phyloP scores from a whole-genome alignment of 225 moss, liverwort and hornwort species.

The Physcomitrellopsis africana region DNA sequence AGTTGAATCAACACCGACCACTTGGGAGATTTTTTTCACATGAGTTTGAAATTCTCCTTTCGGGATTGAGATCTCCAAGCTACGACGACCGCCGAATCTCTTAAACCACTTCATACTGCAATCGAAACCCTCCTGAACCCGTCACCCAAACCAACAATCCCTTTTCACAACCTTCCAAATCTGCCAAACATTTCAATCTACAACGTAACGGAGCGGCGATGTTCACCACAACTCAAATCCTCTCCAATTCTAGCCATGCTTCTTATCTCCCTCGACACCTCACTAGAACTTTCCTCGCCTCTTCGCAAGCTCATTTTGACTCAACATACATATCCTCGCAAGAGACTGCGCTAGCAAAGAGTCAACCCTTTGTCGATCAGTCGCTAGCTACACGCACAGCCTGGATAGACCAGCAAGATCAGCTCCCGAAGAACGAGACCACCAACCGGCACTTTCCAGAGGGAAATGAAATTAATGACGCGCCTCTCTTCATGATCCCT shows the following conservation, averaged over 20 bases:
- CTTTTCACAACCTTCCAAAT: background rate
- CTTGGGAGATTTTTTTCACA: constrained; percentile 24
- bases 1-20: constrained; percentile 25
- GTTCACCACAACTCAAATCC: no score
- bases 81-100: constrained; percentile 19
- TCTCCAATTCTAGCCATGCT: no score
- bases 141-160: background rate
- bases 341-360: background rate
- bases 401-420: background rate
- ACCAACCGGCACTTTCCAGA: background rate
- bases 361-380: background rate
- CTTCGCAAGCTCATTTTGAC: no score
- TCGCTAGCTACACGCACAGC: background rate
- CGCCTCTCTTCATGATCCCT: no score
- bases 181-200: background rate
- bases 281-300: no score
- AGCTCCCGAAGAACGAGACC: background rate
- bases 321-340: background rate
- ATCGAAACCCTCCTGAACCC: background rate
- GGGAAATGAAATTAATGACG: no score
- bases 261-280: no score
- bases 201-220: no score
- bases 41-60: background rate
- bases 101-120: constrained; percentile 39
- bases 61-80: constrained; percentile 19